A percentile compares a stretch with the other conserved stretches of the same genome.
These are phyloP conservation scores for Tolypocladium capitatum DNA, from an alignment of 2,329 filamentous ascomycete species.

Conservation along the genomic window DNA sequence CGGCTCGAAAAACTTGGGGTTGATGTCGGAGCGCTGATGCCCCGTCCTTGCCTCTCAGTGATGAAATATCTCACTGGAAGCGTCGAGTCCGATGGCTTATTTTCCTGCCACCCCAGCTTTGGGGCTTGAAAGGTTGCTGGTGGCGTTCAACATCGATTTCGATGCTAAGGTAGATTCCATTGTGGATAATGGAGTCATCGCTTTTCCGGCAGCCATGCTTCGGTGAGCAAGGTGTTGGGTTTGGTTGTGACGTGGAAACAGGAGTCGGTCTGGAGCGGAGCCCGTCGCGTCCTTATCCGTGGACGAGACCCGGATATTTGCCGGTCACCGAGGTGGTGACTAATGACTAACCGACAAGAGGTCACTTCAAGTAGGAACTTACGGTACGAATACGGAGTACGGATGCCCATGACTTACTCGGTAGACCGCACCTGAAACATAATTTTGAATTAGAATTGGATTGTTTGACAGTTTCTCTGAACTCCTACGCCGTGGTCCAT, in stretches of 20 bases:
- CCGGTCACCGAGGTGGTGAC: neutral
- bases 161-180: conserved; percentile 8
- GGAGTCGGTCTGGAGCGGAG: neutral
- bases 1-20: no score
- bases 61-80: conserved; percentile 11
- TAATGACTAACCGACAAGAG: neutral
- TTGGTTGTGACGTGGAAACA: neutral
- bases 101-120: conserved; percentile 34
- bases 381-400: no score
- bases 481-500: neutral
- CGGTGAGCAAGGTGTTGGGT: conserved; percentile 1
- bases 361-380: no score
- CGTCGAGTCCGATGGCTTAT: conserved; percentile 18
- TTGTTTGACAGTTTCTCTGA: neutral
- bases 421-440: neutral
- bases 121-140: conserved; percentile 29
- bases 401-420: no score
- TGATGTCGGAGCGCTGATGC: conserved; percentile 5
- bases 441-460: neutral
- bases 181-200: conserved; percentile 7
- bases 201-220: conserved; percentile 10
- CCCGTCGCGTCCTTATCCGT: conserved; percentile 5
- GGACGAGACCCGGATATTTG: conserved; percentile 1
- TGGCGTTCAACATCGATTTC: conserved; percentile 9
- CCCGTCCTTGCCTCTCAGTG: conserved; percentile 10